Percentiles rank a stretch among this genome's conserved stretches.
Evolutionary conservation across 108 stramenopile species (phyloP).

Genomic region (Parietichytrium sp.): DNA sequence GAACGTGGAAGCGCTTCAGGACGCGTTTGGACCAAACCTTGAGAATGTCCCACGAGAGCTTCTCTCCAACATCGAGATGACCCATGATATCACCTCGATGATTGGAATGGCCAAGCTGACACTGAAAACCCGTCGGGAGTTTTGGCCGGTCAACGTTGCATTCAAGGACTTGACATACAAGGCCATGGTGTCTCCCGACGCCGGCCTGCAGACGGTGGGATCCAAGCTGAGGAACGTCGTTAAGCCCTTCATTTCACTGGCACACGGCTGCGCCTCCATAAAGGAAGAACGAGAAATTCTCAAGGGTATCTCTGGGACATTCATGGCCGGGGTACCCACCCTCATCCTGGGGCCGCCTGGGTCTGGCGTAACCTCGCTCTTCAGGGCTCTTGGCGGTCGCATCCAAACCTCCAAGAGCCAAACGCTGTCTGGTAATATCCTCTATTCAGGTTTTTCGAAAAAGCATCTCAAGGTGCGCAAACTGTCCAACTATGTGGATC

Average conservation of each 20-base stretch:
- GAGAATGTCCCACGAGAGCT: too few species aligned
- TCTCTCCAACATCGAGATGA: too few species aligned
- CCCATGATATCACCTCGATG: too few species aligned
- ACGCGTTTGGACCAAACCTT: too few species aligned
- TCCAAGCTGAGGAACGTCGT: too few species aligned
- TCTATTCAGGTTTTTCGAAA: neutral
- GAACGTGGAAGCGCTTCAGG: too few species aligned
- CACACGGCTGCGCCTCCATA: neutral
- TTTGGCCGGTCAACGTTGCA: slow-evolving; percentile 33
- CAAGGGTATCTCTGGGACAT: neutral
- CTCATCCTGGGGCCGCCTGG: slow-evolving; percentile 79
- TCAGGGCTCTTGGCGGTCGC: neutral
- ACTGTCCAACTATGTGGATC: neutral
- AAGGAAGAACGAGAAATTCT: too few species aligned
- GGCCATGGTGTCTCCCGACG: neutral
- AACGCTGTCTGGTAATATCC: neutral
- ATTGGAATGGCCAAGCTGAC: too few species aligned
- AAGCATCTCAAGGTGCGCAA: neutral
- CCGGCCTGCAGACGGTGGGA: neutral
- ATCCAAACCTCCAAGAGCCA: neutral
- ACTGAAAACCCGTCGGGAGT: too few species aligned
- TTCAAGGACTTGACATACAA: neutral
- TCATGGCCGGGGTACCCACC: slow-evolving; percentile 73
- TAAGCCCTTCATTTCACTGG: neutral
- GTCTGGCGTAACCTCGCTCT: slow-evolving; percentile 67